Evolutionary conservation across 257 asterid species (phyloP).

Genomic region (Nicotiana knightiana): DNA sequence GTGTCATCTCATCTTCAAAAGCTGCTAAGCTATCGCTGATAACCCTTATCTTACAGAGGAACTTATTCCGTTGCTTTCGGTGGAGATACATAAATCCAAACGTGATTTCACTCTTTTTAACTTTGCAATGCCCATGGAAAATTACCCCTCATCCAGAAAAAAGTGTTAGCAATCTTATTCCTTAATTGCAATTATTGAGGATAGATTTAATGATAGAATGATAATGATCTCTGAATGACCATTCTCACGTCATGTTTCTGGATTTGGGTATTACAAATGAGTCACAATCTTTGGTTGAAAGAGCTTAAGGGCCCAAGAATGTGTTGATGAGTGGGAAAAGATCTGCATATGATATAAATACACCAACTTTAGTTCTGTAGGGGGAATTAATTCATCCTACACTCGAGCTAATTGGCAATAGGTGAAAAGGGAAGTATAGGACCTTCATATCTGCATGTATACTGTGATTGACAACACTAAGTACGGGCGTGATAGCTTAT

Average conservation of each 20-base stretch:
- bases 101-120: not conserved
- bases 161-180: not conserved
- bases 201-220: not conserved
- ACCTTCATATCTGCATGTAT: too few species aligned
- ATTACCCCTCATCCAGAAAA: not conserved
- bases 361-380: not conserved
- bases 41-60: not conserved
- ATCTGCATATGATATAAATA: not conserved
- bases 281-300: not conserved
- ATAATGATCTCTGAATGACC: not conserved
- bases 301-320: not conserved
- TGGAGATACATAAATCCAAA: not conserved
- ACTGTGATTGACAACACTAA: not conserved
- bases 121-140: not conserved
- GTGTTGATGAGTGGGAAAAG: not conserved
- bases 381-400: not conserved
- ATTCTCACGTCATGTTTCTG: not conserved
- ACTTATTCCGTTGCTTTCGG: not conserved
- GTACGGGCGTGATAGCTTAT: not conserved
- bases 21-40: not conserved
- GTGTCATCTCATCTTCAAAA: not conserved
- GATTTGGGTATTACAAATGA: not conserved
- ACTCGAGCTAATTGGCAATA: not conserved
- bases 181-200: not conserved
- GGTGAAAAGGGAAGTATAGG: not conserved